A percentile compares a stretch with the other conserved stretches of the same genome.
Evolutionary conservation across 495 filamentous ascomycete genomes (phyloP).

Genomic region (Delitschia confertaspora): DNA sequence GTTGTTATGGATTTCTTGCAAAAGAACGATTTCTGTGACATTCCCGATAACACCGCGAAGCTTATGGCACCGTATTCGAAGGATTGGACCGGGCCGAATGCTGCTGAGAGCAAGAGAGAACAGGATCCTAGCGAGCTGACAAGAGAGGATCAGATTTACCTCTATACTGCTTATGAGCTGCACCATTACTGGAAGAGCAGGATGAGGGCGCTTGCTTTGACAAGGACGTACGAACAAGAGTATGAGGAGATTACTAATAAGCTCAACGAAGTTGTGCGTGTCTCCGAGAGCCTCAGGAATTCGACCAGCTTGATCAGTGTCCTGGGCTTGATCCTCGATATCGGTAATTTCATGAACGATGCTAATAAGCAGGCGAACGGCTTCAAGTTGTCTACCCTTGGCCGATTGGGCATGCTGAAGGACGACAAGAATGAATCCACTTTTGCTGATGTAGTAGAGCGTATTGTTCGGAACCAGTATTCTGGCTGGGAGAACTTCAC

Average conservation of each 20-base stretch:
- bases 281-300: slow-evolving; percentile 81
- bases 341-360: slow-evolving; percentile 99
- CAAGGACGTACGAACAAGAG: slow-evolving; percentile 74
- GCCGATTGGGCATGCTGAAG: slow-evolving; percentile 91
- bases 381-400: slow-evolving; percentile 95
- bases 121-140: slow-evolving; percentile 84
- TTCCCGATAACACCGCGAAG: slow-evolving; percentile 85
- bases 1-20: slow-evolving; percentile 98
- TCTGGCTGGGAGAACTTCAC: slow-evolving; percentile 87
- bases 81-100: slow-evolving; percentile 91
- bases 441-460: slow-evolving; percentile 93
- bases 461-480: slow-evolving; percentile 92
- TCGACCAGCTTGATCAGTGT: slow-evolving; percentile 92
- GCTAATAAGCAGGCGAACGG: slow-evolving; percentile 95
- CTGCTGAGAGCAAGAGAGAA: slow-evolving; percentile 67
- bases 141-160: slow-evolving; percentile 87
- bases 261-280: slow-evolving; percentile 69
- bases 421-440: slow-evolving; percentile 97
- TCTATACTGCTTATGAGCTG: slow-evolving; percentile 86
- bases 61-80: slow-evolving; percentile 88
- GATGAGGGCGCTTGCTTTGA: slow-evolving; percentile 82
- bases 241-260: slow-evolving; percentile 84
- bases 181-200: slow-evolving; percentile 98
- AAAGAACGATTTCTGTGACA: slow-evolving; percentile 80
- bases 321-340: slow-evolving; percentile 88